phyloP scores from a whole-genome alignment of 257 asterid genomes.

The Salvia miltiorrhiza region DNA sequence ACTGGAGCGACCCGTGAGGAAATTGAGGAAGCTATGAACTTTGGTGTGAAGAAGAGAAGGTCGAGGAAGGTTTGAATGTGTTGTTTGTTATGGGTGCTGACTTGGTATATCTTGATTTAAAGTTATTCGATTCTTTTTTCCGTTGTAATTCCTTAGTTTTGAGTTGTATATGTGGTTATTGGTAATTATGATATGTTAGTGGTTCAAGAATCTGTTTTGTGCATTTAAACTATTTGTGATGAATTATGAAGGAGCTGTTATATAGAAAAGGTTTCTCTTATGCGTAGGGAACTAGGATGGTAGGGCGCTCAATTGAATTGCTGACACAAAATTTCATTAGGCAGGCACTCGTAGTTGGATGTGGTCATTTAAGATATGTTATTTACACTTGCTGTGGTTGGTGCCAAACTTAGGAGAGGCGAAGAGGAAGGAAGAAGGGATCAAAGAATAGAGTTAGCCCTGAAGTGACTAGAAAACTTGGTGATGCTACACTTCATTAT shows the following conservation, averaged over 20 bases:
- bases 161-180: neutral
- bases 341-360: neutral
- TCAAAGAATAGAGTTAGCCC: conserved; percentile 54
- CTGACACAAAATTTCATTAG: too few relatives aligned
- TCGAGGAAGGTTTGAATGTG: conserved; percentile 57
- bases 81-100: neutral
- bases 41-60: conserved; percentile 55
- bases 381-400: conserved; percentile 10
- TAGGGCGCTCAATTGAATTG: neutral
- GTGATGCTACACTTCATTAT: conserved; percentile 76
- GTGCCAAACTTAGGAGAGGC: conserved; percentile 36
- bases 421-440: conserved; percentile 70
- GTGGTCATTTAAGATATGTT: neutral
- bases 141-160: neutral
- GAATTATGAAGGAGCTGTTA: neutral
- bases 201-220: neutral
- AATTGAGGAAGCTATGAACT: conserved; percentile 71
- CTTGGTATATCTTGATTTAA: neutral
- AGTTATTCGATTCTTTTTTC: neutral
- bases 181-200: neutral
- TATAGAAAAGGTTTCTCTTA: neutral
- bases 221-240: neutral
- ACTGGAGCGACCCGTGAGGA: conserved; percentile 62
- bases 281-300: conserved; percentile 1
- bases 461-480: conserved; percentile 67